Base-by-base conservation (phyloP, 371 early-diverging fungal genomes). In the Actinomucor elegans region DNA sequence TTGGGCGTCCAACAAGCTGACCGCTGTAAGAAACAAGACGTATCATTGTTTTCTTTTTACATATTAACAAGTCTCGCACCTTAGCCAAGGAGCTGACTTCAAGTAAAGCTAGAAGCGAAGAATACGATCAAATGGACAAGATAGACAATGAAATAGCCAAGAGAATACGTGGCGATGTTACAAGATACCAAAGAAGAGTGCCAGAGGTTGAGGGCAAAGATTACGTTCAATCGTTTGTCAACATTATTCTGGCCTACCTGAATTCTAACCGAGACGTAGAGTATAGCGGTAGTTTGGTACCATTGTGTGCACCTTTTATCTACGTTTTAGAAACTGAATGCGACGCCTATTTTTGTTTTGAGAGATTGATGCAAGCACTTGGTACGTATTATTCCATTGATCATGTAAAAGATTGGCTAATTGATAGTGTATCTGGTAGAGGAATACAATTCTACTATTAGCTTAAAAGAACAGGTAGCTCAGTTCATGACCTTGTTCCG, bases 1-100 rank as follows among this genome's bases (percentile, higher is more conserved):
- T 80, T 96, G 31, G 94, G 91, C 26, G 87, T 94, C 14, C 88
- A 91, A 67, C 82, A 85, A 55, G 80, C 94, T 3, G 94, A 96
- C 72, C 80, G 93, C 50, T 90, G 93, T 88, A 84, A 77, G 84
- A 2, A n/a, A n/a, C n/a, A n/a, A n/a, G n/a, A n/a, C n/a, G n/a
- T n/a, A n/a, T n/a, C n/a, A n/a, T n/a, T n/a, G n/a, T n/a, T n/a
- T 38, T 6, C 21, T 48, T 24, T 32, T 27, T 35, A 35, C 44
- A 38, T 28, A 8, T 38, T 2, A 10, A 43, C n/a, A n/a, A n/a
- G n/a, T n/a, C n/a, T n/a, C n/a, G n/a, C n/a, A 33, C 35, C 48
- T 20, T 60, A 90, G 92, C 90, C 48, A 82, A 86, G 65, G 93
- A 91, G 62, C 55, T 90, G 15, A 83, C 87, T 20, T 80, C 71